Base-by-base conservation (phyloP, 2,329 filamentous ascomycete species). In the Apiospora phragmitis region DNA sequence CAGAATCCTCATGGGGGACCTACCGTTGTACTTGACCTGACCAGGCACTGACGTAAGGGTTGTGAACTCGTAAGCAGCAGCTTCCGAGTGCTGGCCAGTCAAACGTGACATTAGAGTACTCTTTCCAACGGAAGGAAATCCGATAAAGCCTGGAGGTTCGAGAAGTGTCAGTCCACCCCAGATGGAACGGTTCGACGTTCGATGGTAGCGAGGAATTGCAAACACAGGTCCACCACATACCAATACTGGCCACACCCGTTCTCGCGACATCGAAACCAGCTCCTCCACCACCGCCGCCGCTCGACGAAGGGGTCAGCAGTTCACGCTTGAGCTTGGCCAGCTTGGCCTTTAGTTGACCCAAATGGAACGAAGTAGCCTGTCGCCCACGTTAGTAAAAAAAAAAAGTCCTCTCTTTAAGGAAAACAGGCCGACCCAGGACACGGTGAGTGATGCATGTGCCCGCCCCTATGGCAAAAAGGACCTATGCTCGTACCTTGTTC, bases 81-180 rank as follows among this genome's bases (percentile, higher is more conserved):
- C 95, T 87, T 99, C 96, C 2, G 95, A 98, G 81, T 99, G 95
- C 83, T 98, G 95, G 68, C 96, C 96, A 59, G 96, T 99, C 80
- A 99, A 85, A 79, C 87, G 91, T 80, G 92, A 97, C 95, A 99
- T 98, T 77, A 99, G 87, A 68, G 96, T 99, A 88, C 94, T 97
- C 85, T 99, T 99, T 73, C 96, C 96, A 73, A 99, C 96, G 1
- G 96, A 99, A 1, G 96, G 96, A 79, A 99, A 99, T 42, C 96
- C 96, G 80, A 98, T 98, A 84, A 98, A 98, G 59, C 95, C 68
- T 68, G n/a, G 24, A 35, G 21, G 12, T 38, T 12, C 9, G 55
- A 12, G 26, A 67, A 21, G 8, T 32, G 65, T 67, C 42, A 67
- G 65, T n/a, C 35, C 4, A 62, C 9, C 51, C 29, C 18, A 21